phyloP scores from a whole-genome alignment of 495 filamentous ascomycete genomes.

The Penicillium lividum region DNA sequence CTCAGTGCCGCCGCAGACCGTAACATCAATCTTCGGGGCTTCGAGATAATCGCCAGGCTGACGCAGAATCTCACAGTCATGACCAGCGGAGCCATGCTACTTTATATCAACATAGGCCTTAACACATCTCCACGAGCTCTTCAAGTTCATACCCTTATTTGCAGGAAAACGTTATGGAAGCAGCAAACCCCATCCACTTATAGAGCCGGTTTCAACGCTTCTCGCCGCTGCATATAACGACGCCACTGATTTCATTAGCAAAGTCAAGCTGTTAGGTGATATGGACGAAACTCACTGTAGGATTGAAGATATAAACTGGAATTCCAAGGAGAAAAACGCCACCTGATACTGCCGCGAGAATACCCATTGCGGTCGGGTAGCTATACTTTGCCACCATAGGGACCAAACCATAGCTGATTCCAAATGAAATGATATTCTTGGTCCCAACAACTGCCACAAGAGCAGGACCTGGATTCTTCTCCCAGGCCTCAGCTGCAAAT shows the following conservation, averaged over 20 bases:
- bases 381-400: slow-evolving; percentile 33
- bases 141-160: neutral
- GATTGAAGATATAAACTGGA: slow-evolving; percentile 38
- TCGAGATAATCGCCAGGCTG: too few relatives aligned
- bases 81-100: too few relatives aligned
- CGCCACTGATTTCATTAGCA: slow-evolving; percentile 16
- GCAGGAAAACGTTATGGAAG: neutral
- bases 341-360: slow-evolving; percentile 30
- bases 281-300: slow-evolving; percentile 21
- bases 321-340: slow-evolving; percentile 33
- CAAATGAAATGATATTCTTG: slow-evolving; percentile 43
- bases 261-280: neutral
- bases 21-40: too few relatives aligned
- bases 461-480: slow-evolving; percentile 42
- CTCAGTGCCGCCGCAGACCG: too few relatives aligned
- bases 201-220: neutral
- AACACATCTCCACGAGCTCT: too few relatives aligned
- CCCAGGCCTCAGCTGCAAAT: slow-evolving; percentile 41
- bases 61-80: too few relatives aligned
- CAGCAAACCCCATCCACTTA: neutral
- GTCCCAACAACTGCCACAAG: slow-evolving; percentile 41
- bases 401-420: slow-evolving; percentile 35
- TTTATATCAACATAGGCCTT: too few relatives aligned
- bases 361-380: slow-evolving; percentile 32
- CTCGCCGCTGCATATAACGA: slow-evolving; percentile 13